Base-by-base conservation (phyloP, 1,284 basidiomycete species). In the Cutaneotrichosporon mucoides region DNA sequence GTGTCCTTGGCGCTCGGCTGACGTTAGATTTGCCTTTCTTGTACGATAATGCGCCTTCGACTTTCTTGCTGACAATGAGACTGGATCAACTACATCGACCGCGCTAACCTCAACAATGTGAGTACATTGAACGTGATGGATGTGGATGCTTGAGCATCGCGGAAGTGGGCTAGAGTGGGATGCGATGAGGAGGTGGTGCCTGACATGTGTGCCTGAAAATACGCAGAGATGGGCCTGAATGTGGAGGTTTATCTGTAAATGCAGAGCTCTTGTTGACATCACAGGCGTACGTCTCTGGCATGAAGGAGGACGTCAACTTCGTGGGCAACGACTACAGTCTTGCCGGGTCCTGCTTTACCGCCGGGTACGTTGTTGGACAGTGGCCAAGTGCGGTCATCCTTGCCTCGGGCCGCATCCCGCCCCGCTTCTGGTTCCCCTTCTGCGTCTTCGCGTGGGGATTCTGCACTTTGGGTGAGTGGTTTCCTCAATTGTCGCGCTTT, bases 341-440 rank as follows among this genome's bases (percentile, higher is more conserved):
- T n/a, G 66, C 66, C 35, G 53, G 53, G 33, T 66, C 65, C 1
- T 64, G 68, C 45, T 75, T 73, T 59, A 73, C 71, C 0, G 71
- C 69, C 5, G 72, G 72, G 11, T 75, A 73, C 42, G 54, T 73
- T 11, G 59, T 75, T 6, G 73, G 73, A 1, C 69, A 73, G 58
- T 66, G 62, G 62, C 70, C 71, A 1, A 65, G 63, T 5, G 71
- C 70, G 1, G 43, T 75, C 46, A 66, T 75, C 47, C 60, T 75
- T 3, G 70, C 72, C 1, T 73, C 71, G 0, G 69, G 69, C 0
- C 59, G 73, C 1, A 65, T 75, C 37, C 65, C 67, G 4, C 69
- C 73, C 5, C 55, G 71, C 10, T 55, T 73, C 56, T 73, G 68
- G 70, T 73, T 75, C 61, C 73, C 73, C 2, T 69, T 71, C 56